These are phyloP conservation scores for Suillus variegatus DNA, from an alignment of 768 basidiomycete species.

Conservation along the genomic window DNA sequence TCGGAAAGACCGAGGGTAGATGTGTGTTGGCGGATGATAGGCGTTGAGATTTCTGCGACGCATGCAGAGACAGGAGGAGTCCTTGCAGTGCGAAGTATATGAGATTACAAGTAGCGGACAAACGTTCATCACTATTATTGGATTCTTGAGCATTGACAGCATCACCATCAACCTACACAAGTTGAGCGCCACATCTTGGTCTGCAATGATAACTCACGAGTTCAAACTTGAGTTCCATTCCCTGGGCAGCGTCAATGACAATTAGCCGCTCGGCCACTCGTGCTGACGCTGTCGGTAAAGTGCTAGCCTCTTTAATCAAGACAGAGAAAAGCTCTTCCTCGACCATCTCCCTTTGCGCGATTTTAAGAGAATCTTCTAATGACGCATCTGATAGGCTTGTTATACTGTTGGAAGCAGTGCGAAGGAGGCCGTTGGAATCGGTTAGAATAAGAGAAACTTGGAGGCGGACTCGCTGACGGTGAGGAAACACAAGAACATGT, in stretches of 20 bases:
- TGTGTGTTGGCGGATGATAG: constrained; percentile 31
- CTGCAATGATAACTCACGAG: constrained; percentile 49
- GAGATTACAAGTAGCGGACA: constrained; percentile 56
- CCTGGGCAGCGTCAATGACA: constrained; percentile 74
- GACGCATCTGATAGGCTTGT: constrained; percentile 32
- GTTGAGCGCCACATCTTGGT: constrained; percentile 16
- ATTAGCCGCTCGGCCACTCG: constrained; percentile 79
- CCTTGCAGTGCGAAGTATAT: constrained; percentile 66
- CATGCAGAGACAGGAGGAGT: constrained; percentile 64
- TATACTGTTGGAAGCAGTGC: constrained; percentile 39
- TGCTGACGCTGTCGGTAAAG: constrained; percentile 72
- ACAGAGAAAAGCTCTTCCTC: constrained; percentile 81
- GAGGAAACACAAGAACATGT: constrained; percentile 57
- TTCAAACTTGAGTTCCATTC: constrained; percentile 69
- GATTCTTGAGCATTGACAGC: constrained; percentile 15
- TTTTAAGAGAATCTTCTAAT: constrained; percentile 52
- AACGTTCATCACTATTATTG: constrained; percentile 16
- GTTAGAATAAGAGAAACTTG: constrained; percentile 53
- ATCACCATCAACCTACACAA: constrained; percentile 36
- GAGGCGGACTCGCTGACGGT: constrained; percentile 64
- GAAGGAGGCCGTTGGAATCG: constrained; percentile 33
- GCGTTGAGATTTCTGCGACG: constrained; percentile 44
- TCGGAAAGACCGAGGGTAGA: constrained; percentile 10
- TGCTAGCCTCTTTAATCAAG: constrained; percentile 76
- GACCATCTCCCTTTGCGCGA: constrained; percentile 70